A percentile compares a stretch with the other conserved stretches of the same genome.
These are phyloP conservation scores for Globisporangium yorkense DNA, from an alignment of 352 stramenopile species.

Conservation along the genomic window DNA sequence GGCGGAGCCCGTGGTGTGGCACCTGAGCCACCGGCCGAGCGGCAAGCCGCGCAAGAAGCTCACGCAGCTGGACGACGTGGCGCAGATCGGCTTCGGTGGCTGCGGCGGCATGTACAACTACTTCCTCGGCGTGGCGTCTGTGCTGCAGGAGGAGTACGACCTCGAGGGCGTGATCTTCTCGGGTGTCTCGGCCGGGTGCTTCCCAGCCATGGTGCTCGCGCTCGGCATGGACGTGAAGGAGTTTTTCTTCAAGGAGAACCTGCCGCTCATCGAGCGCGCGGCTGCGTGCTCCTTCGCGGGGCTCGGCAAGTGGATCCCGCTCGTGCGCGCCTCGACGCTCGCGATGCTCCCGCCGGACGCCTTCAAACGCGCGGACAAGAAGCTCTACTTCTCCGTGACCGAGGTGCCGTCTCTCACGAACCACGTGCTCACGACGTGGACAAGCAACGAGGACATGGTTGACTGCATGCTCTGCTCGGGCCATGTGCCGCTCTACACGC, in stretches of 20 bases:
- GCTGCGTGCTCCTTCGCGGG: constrained; percentile 50
- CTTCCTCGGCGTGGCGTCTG: constrained; percentile 69
- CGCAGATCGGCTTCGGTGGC: constrained; percentile 74
- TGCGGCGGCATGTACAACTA: constrained; percentile 88
- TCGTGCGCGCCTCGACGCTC: constrained; percentile 64
- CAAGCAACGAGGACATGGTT: constrained; percentile 78
- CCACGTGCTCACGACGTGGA: constrained; percentile 63
- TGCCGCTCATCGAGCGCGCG: constrained; percentile 62
- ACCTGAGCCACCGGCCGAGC: constrained; percentile 17
- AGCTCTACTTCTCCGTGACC: constrained; percentile 77
- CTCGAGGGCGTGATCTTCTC: constrained; percentile 70
- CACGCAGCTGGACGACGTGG: constrained; percentile 47
- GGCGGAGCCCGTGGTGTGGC: constrained; percentile 20
- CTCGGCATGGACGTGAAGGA: constrained; percentile 67
- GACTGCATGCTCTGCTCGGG: constrained; percentile 75
- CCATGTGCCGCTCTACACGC: constrained; percentile 73
- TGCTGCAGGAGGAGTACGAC: constrained; percentile 76
- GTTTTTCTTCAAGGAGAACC: constrained; percentile 83
- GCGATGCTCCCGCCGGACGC: constrained; percentile 53
- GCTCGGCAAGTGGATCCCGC: constrained; percentile 72
- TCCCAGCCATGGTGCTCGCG: constrained; percentile 58
- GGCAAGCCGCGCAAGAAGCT: constrained; percentile 38
- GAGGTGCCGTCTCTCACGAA: constrained; percentile 62
- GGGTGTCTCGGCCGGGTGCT: constrained; percentile 69
- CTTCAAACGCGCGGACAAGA: constrained; percentile 53